Evolutionary conservation across 768 basidiomycete genomes (phyloP).

Genomic region (Pleurotus giganteus): DNA sequence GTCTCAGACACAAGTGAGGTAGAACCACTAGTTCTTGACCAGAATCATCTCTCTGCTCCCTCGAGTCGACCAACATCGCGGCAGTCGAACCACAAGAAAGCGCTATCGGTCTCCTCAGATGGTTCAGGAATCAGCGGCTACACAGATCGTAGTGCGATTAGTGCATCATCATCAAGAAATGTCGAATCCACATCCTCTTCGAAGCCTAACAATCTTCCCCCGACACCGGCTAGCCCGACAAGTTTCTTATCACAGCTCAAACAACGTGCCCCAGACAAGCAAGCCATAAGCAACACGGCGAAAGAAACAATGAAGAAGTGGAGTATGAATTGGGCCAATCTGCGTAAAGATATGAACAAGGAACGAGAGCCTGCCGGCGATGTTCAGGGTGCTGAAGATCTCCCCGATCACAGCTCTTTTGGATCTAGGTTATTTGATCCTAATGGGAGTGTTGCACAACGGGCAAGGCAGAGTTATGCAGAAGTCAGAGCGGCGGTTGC

Average conservation of each 20-base stretch:
- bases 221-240: slow-evolving; percentile 37
- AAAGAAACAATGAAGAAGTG: slow-evolving; percentile 92
- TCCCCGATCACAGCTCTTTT: slow-evolving; percentile 38
- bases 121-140: slow-evolving; percentile 1
- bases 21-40: slow-evolving; percentile 1
- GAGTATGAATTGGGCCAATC: slow-evolving; percentile 76
- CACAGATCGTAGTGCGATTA: slow-evolving; percentile 6
- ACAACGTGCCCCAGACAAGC: slow-evolving; percentile 77
- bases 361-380: slow-evolving; percentile 16
- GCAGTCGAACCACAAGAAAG: slow-evolving; percentile 6
- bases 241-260: slow-evolving; percentile 80
- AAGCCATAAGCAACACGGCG: slow-evolving; percentile 80
- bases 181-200: not conserved
- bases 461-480: slow-evolving; percentile 59
- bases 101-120: not conserved
- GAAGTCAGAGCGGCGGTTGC: slow-evolving; percentile 77
- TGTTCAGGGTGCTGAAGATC: slow-evolving; percentile 31
- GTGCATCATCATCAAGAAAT: slow-evolving; percentile 2
- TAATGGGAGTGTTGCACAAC: slow-evolving; percentile 29
- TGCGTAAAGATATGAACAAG: slow-evolving; percentile 51
- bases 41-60: not conserved
- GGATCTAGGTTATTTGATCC: slow-evolving; percentile 29
- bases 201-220: slow-evolving; percentile 26
- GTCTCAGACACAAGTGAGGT: slow-evolving; percentile 20
- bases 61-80: not conserved